Conservation (phyloP, 306 rosid species). For the Citrullus amarus region DNA sequence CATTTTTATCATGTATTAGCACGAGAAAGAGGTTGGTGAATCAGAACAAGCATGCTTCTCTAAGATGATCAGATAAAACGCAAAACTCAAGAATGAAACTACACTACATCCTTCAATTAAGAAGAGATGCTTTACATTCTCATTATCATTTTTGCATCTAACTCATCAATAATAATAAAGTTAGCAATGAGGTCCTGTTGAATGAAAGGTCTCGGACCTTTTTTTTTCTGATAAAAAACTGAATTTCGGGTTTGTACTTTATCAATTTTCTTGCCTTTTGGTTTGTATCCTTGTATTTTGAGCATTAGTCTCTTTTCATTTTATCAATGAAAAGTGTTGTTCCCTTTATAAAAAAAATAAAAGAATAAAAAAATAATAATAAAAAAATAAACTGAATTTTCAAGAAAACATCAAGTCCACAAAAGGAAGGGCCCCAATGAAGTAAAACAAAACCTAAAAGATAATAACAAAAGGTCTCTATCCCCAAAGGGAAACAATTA, state of each 20-base stretch:
- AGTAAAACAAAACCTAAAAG: background rate
- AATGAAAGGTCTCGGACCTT: background rate
- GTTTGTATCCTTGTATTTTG: no score
- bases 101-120: background rate
- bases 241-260: no score
- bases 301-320: no score
- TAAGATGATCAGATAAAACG: background rate
- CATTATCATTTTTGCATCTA: background rate
- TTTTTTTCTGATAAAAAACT: no score
- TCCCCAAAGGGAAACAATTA: background rate
- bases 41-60: background rate
- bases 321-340: no score
- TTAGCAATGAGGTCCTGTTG: background rate
- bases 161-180: background rate
- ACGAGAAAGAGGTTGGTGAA: background rate
- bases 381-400: no score
- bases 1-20: background rate
- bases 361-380: no score
- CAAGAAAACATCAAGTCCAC: background rate
- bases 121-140: background rate
- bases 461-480: background rate
- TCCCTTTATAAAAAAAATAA: no score
- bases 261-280: no score
- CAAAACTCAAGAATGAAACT: background rate
- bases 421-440: background rate